Evolutionary conservation across 768 basidiomycete species (phyloP).

Genomic region (Naematelia aurantialba): DNA sequence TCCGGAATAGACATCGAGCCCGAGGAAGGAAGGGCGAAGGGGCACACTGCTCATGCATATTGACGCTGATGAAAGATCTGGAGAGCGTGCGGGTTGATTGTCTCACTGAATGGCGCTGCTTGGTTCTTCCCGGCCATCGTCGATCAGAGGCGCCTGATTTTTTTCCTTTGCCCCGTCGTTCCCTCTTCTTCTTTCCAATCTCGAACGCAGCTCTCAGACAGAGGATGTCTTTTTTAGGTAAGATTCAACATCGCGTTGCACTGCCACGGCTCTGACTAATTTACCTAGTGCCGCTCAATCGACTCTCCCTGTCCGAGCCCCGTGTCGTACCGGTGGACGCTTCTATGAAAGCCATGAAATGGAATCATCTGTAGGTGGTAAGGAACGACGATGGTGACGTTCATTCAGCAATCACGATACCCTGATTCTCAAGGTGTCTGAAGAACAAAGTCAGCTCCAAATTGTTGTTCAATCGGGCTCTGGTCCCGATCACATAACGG

Average conservation of each 20-base stretch:
- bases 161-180: no score
- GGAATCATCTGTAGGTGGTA: not conserved
- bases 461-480: not conserved
- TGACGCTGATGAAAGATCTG: no score
- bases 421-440: not conserved
- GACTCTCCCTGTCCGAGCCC: not conserved
- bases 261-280: not conserved
- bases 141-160: no score
- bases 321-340: not conserved
- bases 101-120: no score
- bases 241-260: not conserved
- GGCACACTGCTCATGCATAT: no score
- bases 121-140: no score
- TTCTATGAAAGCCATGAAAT: not conserved
- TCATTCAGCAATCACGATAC: not conserved
- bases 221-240: not conserved
- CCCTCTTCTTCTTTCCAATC: no score
- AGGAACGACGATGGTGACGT: not conserved
- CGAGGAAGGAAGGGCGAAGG: no score
- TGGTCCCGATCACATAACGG: not conserved
- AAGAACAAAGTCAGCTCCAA: not conserved
- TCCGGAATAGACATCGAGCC: no score
- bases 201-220: no score
- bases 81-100: no score
- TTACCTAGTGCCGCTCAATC: not conserved